Conservation (phyloP, 2,329 filamentous ascomycete genomes). For the Hypoxylon sp. region DNA sequence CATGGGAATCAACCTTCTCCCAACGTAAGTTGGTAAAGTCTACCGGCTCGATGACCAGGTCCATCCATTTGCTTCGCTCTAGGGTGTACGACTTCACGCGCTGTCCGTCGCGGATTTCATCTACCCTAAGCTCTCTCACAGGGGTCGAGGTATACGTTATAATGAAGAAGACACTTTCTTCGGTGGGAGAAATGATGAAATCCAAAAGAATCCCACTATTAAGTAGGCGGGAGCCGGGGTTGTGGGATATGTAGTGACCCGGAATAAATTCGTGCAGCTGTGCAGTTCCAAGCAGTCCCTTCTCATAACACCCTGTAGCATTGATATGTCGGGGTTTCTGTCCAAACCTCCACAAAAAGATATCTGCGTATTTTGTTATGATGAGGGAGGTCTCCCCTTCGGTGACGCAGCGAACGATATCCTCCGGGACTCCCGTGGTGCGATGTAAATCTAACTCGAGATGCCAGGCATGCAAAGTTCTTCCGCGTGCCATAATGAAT, state of each 20-base stretch:
- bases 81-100: constrained; percentile 41
- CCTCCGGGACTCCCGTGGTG: constrained; percentile 42
- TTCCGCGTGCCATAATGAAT: constrained; percentile 47
- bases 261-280: constrained; percentile 34
- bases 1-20: constrained; percentile 49
- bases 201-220: constrained; percentile 44
- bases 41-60: constrained; percentile 33
- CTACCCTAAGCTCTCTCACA: constrained; percentile 39
- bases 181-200: constrained; percentile 47
- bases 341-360: constrained; percentile 48
- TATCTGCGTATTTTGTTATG: constrained; percentile 42
- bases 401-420: constrained; percentile 45
- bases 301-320: constrained; percentile 30
- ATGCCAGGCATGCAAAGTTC: constrained; percentile 49
- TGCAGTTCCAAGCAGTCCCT: constrained; percentile 33
- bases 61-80: constrained; percentile 21
- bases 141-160: constrained; percentile 41
- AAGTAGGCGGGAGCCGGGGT: constrained; percentile 40
- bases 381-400: constrained; percentile 48
- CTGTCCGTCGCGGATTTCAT: constrained; percentile 44
- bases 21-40: constrained; percentile 44
- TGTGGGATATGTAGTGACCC: constrained; percentile 38
- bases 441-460: constrained; percentile 43
- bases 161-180: constrained; percentile 44
- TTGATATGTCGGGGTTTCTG: constrained; percentile 38